Evolutionary conservation across 371 early-diverging fungal genomes (phyloP), one percentile per base, ranked within the genome.

Genomic region (Phascolomyces articulosus): DNA sequence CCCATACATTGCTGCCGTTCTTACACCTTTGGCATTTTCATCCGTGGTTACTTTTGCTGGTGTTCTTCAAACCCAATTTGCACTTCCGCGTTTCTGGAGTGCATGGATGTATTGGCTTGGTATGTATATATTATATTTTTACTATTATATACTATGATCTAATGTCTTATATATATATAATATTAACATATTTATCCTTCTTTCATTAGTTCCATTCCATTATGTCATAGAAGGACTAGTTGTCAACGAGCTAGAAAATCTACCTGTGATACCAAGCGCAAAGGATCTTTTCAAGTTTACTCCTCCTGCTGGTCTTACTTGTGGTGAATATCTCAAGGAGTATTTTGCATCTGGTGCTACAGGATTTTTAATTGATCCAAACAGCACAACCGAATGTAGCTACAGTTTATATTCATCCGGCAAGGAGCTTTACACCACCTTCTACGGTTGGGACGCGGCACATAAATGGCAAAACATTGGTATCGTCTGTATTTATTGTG

Each of bases 81-180:
- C 76, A 2, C 89, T 92, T 86, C 89, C 90, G 8, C 60, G 67
- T 29, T 90, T 93, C 73, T 92, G 90, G 90, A 71, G 80, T 18
- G 53, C 71, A 0, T 90, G 90, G 89, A 83, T 93, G 79, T 91
- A 90, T 68, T 87, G 84, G 80, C 40, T 65, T 24, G 62, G 63
- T 63, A 67, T 38, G 56, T 49, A 15, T 26, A 23, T 21, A 0
- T 27, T 16, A 4, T 27, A 27, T 91, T 11, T 23, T 20, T 89
- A 34, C 27, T 8, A 53, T 4, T 9, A 18, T 8, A 49, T 38
- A 38, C 38, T 13, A 18, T 44, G 44, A 6, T 44, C 16, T n/a
- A 13, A 11, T 9, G 8, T 44, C 4, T n/a, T 18, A 21, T 53
- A 28, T 18, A 15, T 8, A 53, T 23, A 10, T 4, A 44, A 53